Base-by-base conservation (phyloP, 441 rosid genomes). In the Flueggea neowawraea region DNA sequence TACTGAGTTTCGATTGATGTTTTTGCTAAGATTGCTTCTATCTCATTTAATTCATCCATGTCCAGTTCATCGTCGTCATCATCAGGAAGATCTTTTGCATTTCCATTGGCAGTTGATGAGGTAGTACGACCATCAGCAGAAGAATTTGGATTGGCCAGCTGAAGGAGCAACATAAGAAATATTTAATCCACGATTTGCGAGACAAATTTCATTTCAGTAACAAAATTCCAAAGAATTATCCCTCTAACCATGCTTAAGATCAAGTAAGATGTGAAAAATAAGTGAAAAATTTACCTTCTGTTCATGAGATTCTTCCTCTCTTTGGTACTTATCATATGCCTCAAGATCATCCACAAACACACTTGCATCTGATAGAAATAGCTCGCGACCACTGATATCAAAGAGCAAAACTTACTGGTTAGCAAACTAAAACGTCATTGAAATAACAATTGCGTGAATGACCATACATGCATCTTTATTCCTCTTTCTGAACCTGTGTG, bases 331-430 rank as follows among this genome's bases (percentile, higher is more conserved):
- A 31, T 88, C 95, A 66, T 79, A 85, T 41, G 95, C 91, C 72
- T 84, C 95, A 7, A 73, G 88, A 79, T 91, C 99, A 79, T 95
- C 99, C 75, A 95, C 99, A 75, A 95, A 95, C 72, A 89, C 64
- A 67, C 96, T 94, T 60, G 97, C 80, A 61, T 94, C 91, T 32
- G 85, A 83, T 55, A 94, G 78, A 75, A 94, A 94, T 60, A 94
- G 80, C 90, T 94, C 97, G 36, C 97, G 94, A 7, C 99, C 99
- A 82, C 99, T 91, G 84, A 55, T 68, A 82, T 14, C 12, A 50
- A 43, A 54, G 62, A 31, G 58, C 58, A 78, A 62, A 62, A 6
- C 12, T 28, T 47, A 57, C 12, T 12, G 12, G 8, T 55, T 55
- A 5, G 13, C 49, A 12, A 16, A 44, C 7, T 22, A 22, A 22